These are phyloP conservation scores for Saccharomycopsis sp. DNA, from an alignment of 805 yeast species.

Conservation along the genomic window DNA sequence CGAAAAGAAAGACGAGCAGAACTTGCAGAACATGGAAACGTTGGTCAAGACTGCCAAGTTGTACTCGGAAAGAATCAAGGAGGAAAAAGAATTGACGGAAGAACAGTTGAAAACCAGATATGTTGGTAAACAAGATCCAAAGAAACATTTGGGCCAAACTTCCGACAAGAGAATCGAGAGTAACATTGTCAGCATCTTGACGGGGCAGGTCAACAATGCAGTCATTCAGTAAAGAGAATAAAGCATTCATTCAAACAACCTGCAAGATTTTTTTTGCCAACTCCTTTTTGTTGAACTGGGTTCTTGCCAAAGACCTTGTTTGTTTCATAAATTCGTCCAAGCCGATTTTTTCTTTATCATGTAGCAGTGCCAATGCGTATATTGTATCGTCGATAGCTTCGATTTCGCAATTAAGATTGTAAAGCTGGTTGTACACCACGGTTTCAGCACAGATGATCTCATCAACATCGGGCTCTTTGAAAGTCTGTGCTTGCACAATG, in stretches of 20 bases:
- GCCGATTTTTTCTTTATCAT: slow-evolving; percentile 38
- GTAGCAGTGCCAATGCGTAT: slow-evolving; percentile 46
- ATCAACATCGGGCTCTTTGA: slow-evolving; percentile 32
- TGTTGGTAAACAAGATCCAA: slow-evolving; percentile 98
- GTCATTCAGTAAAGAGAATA: slow-evolving; percentile 58
- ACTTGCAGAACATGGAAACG: slow-evolving; percentile 59
- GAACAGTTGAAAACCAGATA: slow-evolving; percentile 91
- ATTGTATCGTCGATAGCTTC: slow-evolving; percentile 65
- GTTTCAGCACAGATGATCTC: slow-evolving; percentile 42
- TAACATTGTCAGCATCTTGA: slow-evolving; percentile 76
- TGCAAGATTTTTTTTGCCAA: slow-evolving; percentile 34
- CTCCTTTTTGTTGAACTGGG: slow-evolving; percentile 48
- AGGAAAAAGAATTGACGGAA: slow-evolving; percentile 80
- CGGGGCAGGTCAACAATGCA: slow-evolving; percentile 82
- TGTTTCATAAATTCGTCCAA: slow-evolving; percentile 29
- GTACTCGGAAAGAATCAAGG: slow-evolving; percentile 83
- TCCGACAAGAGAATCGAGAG: slow-evolving; percentile 83
- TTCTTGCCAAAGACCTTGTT: slow-evolving; percentile 49
- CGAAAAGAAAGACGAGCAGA: slow-evolving; percentile 64
- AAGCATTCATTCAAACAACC: neutral
- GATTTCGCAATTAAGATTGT: slow-evolving; percentile 55
- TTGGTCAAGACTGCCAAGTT: slow-evolving; percentile 87
- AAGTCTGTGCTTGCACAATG: slow-evolving; percentile 27
- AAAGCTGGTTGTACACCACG: slow-evolving; percentile 49
- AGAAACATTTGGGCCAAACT: slow-evolving; percentile 88